These are phyloP conservation scores for Pogostemon cablin DNA, from an alignment of 257 asterid genomes.

Conservation along the genomic window DNA sequence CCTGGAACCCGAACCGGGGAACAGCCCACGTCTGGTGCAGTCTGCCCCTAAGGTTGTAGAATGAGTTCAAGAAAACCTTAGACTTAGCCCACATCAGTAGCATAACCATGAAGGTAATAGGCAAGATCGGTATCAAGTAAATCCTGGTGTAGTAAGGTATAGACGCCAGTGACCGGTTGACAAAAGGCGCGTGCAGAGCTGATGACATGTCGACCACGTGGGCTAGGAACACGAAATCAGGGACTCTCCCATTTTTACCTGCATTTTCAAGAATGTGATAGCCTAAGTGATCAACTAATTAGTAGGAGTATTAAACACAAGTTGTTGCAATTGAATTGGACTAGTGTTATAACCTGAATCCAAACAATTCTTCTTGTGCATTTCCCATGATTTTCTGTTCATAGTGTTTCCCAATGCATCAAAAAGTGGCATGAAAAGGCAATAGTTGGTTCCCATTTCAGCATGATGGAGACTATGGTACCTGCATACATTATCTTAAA, in stretches of 20 bases:
- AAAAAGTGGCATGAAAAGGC: conserved; percentile 86
- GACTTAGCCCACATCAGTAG: conserved; percentile 83
- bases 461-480: conserved; percentile 79
- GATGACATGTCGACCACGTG: conserved; percentile 84
- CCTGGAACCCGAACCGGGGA: conserved; percentile 98
- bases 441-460: conserved; percentile 62
- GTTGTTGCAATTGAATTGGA: no score
- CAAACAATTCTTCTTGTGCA: conserved; percentile 57
- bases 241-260: conserved; percentile 64
- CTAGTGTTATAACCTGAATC: conserved; percentile 48
- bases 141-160: conserved; percentile 56
- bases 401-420: conserved; percentile 79
- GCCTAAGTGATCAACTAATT: background rate
- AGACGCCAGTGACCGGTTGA: conserved; percentile 56
- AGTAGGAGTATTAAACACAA: no score
- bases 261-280: conserved; percentile 28
- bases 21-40: conserved; percentile 87
- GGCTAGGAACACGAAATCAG: conserved; percentile 92
- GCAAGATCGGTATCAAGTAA: conserved; percentile 51
- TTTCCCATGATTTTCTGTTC: conserved; percentile 70
- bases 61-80: conserved; percentile 64
- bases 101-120: conserved; percentile 59
- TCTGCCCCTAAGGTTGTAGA: conserved; percentile 61
- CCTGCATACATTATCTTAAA: conserved; percentile 42
- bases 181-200: conserved; percentile 66